Percentiles rank a stretch among this genome's conserved stretches.
These are phyloP conservation scores for Chaetomium cochliodes DNA, from an alignment of 495 filamentous ascomycete species.

Conservation along the genomic window DNA sequence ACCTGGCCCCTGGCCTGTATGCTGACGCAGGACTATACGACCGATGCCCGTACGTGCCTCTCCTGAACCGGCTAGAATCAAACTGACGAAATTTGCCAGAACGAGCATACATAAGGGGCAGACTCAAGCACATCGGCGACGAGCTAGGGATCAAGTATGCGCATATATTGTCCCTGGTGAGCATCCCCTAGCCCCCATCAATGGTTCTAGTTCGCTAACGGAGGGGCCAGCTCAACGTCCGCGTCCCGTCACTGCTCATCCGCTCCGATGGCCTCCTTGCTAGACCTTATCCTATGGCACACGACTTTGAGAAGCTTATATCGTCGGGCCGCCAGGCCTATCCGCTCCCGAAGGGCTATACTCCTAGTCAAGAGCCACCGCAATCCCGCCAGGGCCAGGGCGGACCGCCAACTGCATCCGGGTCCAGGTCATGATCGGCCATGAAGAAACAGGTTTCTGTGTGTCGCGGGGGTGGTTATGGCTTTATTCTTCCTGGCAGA, in stretches of 20 bases:
- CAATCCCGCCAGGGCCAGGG: constrained; percentile 13
- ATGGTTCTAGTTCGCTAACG: not conserved
- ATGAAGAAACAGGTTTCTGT: constrained; percentile 22
- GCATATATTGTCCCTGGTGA: constrained; percentile 44
- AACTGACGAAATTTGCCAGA: constrained; percentile 26
- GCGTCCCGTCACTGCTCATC: constrained; percentile 56
- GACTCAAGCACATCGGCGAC: constrained; percentile 47
- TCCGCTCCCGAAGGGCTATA: constrained; percentile 26
- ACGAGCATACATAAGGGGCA: constrained; percentile 47
- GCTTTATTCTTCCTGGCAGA: not conserved
- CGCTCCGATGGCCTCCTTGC: constrained; percentile 46
- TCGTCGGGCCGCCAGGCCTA: constrained; percentile 21
- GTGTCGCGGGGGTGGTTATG: not conserved
- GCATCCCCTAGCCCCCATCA: not conserved
- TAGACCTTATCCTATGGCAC: constrained; percentile 33
- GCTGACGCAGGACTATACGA: constrained; percentile 48
- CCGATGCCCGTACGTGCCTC: constrained; percentile 40
- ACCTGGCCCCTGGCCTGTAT: constrained; percentile 42
- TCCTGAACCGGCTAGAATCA: not conserved
- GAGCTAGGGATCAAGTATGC: constrained; percentile 51
- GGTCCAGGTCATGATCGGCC: not conserved
- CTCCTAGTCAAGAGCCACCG: constrained; percentile 36
- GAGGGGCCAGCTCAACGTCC: constrained; percentile 27
- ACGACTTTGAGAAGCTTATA: constrained; percentile 38
- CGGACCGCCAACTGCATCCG: not conserved